These are phyloP conservation scores for Aureobasidium uvarum DNA, from an alignment of 2,329 filamentous ascomycete species.

Conservation along the genomic window DNA sequence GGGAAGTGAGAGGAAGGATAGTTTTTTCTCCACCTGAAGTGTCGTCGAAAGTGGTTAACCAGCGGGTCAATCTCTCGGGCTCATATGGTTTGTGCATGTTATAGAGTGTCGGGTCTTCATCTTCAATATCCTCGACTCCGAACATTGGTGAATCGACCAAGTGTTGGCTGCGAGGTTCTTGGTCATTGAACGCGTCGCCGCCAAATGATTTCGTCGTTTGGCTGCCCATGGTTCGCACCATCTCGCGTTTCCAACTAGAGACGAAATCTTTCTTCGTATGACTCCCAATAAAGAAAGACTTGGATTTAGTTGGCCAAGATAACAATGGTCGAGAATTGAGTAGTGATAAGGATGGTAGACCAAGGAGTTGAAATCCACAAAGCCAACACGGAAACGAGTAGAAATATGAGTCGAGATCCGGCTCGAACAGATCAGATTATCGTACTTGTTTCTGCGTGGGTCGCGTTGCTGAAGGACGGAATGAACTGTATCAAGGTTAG, in stretches of 20 bases:
- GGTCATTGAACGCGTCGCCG: not conserved
- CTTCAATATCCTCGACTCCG: not conserved
- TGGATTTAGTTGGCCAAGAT: not conserved
- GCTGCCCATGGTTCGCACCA: not conserved
- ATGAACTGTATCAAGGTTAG: not conserved
- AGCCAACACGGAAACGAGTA: not conserved
- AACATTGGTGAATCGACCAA: too few species aligned
- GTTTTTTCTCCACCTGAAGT: not conserved
- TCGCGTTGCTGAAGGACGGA: not conserved
- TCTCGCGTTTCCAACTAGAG: not conserved
- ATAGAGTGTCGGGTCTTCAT: not conserved
- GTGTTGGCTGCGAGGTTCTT: not conserved
- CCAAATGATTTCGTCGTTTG: not conserved
- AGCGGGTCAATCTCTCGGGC: not conserved
- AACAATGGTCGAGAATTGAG: not conserved
- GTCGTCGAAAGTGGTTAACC: conserved; percentile 2
- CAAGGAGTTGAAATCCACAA: not conserved
- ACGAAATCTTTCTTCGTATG: not conserved
- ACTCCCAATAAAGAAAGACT: not conserved
- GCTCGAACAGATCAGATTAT: not conserved
- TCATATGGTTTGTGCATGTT: not conserved
- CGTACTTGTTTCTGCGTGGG: not conserved
- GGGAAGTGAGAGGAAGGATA: not conserved
- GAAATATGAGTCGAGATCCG: not conserved
- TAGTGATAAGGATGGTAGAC: not conserved